Evolutionary conservation across 345 rosid species (phyloP).

Genomic region (Abelmoschus esculentus): DNA sequence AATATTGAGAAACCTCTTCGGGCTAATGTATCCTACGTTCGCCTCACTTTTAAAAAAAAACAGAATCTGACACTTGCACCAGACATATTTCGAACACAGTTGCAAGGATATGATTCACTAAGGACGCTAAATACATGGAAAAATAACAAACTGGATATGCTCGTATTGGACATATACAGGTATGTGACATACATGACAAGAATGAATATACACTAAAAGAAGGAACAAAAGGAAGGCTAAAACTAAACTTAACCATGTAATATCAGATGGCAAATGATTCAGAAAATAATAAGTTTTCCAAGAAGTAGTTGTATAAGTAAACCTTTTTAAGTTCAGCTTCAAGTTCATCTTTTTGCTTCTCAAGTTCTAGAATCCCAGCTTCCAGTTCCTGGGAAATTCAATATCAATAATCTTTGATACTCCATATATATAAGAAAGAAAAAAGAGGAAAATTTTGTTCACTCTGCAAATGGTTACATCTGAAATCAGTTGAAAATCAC

Average conservation of each 20-base stretch:
- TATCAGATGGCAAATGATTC: not conserved
- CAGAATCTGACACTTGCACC: not conserved
- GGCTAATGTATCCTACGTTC: not conserved
- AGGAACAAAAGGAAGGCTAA: not conserved
- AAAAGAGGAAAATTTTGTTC: not conserved
- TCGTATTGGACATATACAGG: not conserved
- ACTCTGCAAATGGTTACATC: too few relatives aligned
- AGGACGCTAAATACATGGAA: not conserved
- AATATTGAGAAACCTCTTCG: not conserved
- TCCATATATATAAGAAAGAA: conserved; percentile 3
- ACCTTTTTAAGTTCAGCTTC: conserved; percentile 70
- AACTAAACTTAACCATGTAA: not conserved
- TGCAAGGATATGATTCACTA: not conserved
- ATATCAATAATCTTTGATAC: conserved; percentile 11
- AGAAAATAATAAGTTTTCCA: not conserved
- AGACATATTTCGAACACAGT: not conserved
- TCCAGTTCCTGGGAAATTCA: conserved; percentile 51
- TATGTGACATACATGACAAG: not conserved
- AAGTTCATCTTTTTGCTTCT: conserved; percentile 62
- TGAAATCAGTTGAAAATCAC: too few relatives aligned
- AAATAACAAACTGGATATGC: not conserved
- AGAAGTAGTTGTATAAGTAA: not conserved
- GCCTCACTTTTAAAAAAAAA: not conserved
- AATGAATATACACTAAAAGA: not conserved
- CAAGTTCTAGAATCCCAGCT: conserved; percentile 52